Conservation (phyloP, 2,329 filamentous ascomycete species). For the Xylaria multiplex region DNA sequence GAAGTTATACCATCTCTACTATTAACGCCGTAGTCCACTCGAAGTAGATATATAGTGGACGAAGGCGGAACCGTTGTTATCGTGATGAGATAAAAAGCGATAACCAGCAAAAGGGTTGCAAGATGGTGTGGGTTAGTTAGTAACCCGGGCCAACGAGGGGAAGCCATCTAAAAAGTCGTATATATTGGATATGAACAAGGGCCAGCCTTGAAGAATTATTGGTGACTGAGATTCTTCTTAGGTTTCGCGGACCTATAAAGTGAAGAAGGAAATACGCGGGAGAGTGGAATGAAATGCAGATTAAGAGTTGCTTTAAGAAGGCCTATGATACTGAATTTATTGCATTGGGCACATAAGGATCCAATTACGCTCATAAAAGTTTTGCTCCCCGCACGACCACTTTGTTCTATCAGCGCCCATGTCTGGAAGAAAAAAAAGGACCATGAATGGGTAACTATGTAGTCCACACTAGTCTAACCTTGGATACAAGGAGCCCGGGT, state of each 20-base stretch:
- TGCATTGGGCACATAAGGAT: neutral
- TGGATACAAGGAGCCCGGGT: neutral
- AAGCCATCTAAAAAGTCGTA: slow-evolving; percentile 23
- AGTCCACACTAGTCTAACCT: neutral
- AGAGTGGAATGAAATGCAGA: neutral
- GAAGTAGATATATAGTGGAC: slow-evolving; percentile 24
- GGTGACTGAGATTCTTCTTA: neutral
- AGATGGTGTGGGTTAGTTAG: slow-evolving; percentile 25
- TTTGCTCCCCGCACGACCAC: neutral
- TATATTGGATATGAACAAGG: slow-evolving; percentile 1
- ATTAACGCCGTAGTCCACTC: slow-evolving; percentile 23
- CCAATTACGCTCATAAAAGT: slow-evolving; percentile 1
- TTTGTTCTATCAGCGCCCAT: neutral
- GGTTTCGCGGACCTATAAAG: neutral
- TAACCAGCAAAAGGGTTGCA: slow-evolving; percentile 24
- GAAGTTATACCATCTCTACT: slow-evolving; percentile 1
- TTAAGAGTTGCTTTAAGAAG: neutral
- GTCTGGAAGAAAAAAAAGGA: neutral
- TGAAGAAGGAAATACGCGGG: neutral
- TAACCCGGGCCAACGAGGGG: neutral
- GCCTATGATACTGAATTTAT: slow-evolving; percentile 15
- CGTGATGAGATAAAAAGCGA: slow-evolving; percentile 18
- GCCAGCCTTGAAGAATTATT: slow-evolving; percentile 15
- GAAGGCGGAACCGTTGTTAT: slow-evolving; percentile 25
- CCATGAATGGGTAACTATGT: slow-evolving; percentile 8